Base-by-base conservation (phyloP, 2,329 filamentous ascomycete species). In the Talaromyces sp. region DNA sequence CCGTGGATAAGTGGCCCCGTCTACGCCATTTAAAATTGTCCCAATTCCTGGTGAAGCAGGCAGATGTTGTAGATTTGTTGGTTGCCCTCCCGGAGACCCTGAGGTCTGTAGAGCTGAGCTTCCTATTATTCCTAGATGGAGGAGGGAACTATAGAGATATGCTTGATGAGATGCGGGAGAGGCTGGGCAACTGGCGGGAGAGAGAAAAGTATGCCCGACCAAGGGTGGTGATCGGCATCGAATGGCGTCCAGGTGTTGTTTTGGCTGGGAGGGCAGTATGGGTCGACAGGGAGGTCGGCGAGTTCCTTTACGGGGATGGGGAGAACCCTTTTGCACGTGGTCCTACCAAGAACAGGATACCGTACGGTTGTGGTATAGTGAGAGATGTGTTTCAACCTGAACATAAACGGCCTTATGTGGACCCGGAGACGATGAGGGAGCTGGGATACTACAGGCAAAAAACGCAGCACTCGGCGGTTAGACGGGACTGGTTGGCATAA, bases 81-180 rank as follows among this genome's bases (percentile, higher is more conserved):
- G 44, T 54, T 1, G 58, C 55, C 0, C 56, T 78, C 0, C 73
- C 72, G 3, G 8, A 25, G 0, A 71, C 70, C 0, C 25, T 76
- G 0, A 65, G 67, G 10, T 72, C 71, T 1, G 62, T 77, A 0
- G 69, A 78, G 30, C 64, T 78, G 6, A 76, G 72, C 52, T 72
- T 70, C 13, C 63, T 77, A 0, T 10, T 9, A 3, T 75, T 75
- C 27, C 1, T 70, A 15, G 60, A 64, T 22, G 28, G 51, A 53
- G 42, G 59, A 11, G 49, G 36, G 30, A 52, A 63, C 36, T 66
- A 63, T 47, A 19, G 63, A 42, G 54, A 63, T 10, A 54, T 73
- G 4, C 33, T 59, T 10, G 47, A 42, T 4, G 22, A 22, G 22
- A 59, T 59, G 39, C 57, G 49, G 19, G 49, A 59, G 11, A 59